Conservation (phyloP, 805 yeast species). For the Zygotorulaspora sp. region DNA sequence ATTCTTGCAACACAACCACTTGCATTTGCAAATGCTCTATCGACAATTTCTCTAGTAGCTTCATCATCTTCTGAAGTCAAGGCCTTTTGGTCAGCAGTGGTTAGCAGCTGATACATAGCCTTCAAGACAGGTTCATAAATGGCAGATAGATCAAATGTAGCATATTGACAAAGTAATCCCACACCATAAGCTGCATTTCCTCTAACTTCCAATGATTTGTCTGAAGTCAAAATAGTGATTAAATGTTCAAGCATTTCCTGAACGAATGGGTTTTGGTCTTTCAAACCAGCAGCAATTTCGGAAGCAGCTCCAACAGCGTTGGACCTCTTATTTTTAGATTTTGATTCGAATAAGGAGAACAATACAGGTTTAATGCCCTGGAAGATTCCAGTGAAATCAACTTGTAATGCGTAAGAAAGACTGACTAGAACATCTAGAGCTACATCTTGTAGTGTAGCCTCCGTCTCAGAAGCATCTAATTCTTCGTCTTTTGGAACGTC, state of each 20-base stretch:
- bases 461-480: slow-evolving; percentile 52
- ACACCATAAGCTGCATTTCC: slow-evolving; percentile 96
- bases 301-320: slow-evolving; percentile 86
- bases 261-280: slow-evolving; percentile 57
- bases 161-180: slow-evolving; percentile 60
- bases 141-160: slow-evolving; percentile 51
- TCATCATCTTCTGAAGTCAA: slow-evolving; percentile 52
- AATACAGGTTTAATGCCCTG: slow-evolving; percentile 64
- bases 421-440: slow-evolving; percentile 81
- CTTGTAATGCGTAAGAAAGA: slow-evolving; percentile 70
- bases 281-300: slow-evolving; percentile 77
- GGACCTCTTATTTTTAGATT: slow-evolving; percentile 70
- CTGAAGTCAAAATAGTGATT: slow-evolving; percentile 62
- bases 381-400: slow-evolving; percentile 72
- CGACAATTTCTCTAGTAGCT: slow-evolving; percentile 71
- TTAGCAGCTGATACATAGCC: slow-evolving; percentile 64
- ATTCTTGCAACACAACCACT: slow-evolving; percentile 96
- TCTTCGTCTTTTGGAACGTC: slow-evolving; percentile 53
- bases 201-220: slow-evolving; percentile 80
- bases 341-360: slow-evolving; percentile 51
- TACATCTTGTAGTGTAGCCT: slow-evolving; percentile 72
- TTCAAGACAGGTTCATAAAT: slow-evolving; percentile 65
- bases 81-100: slow-evolving; percentile 73
- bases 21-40: slow-evolving; percentile 87
- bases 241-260: slow-evolving; percentile 69